These are phyloP conservation scores for Solanum chacoense DNA, from an alignment of 305 asterid genomes.

Conservation along the genomic window DNA sequence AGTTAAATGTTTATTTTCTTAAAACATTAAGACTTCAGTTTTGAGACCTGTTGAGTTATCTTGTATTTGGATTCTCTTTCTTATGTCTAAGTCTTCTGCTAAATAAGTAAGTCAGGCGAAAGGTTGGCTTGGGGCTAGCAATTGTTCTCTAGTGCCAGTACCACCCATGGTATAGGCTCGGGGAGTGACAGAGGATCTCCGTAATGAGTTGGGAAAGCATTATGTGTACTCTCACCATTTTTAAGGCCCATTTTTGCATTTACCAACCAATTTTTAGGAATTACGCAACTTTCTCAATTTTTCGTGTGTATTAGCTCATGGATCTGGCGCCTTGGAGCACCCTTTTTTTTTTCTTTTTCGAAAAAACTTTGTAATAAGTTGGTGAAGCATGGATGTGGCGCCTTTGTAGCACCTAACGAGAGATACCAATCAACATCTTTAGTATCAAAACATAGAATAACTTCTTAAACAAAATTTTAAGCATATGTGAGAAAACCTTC, in stretches of 20 bases:
- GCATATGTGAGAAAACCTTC: neutral
- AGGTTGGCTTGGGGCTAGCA: too few species aligned
- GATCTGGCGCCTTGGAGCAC: neutral
- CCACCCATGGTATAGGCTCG: too few species aligned
- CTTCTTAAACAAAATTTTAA: neutral
- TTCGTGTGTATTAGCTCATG: neutral
- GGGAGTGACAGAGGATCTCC: neutral
- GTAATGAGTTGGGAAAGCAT: neutral
- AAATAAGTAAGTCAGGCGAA: too few species aligned
- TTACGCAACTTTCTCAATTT: neutral
- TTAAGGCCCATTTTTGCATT: neutral
- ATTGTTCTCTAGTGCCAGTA: too few species aligned
- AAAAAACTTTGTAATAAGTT: too few species aligned
- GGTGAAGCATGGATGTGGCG: neutral
- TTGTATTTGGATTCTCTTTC: too few species aligned
- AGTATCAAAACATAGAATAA: too few species aligned
- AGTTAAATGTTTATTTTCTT: too few species aligned
- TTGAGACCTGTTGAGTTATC: too few species aligned
- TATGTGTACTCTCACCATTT: neutral
- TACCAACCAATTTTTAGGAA: neutral
- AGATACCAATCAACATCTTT: neutral
- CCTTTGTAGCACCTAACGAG: neutral
- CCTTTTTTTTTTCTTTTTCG: too few species aligned
- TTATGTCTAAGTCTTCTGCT: too few species aligned
- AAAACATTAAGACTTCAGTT: too few species aligned